Evolutionary conservation across 805 yeast species (phyloP).

Genomic region (Candida michaelii): DNA sequence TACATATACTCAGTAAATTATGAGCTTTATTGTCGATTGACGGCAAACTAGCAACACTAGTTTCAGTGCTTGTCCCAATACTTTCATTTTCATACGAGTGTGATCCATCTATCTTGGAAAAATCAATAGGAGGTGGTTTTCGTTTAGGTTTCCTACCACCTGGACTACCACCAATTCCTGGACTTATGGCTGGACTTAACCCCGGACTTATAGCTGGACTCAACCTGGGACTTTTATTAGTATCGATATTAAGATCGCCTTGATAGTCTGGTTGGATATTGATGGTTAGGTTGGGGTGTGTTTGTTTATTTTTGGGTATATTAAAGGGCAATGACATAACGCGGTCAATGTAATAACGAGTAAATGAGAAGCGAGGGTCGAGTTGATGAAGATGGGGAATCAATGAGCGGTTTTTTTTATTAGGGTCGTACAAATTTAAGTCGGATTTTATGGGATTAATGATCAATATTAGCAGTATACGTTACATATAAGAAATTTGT

Average conservation of each 20-base stretch:
- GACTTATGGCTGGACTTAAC: constrained; percentile 6
- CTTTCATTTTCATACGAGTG: constrained; percentile 12
- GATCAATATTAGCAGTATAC: no score
- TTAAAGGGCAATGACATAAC: constrained; percentile 16
- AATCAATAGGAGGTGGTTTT: constrained; percentile 46
- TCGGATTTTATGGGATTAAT: no score
- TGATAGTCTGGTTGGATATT: constrained; percentile 1
- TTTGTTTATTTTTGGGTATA: constrained; percentile 30
- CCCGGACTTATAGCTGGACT: constrained; percentile 4
- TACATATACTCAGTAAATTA: not conserved
- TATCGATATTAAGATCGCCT: not conserved
- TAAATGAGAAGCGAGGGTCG: no score
- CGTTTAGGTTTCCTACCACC: constrained; percentile 20
- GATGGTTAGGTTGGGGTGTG: constrained; percentile 16
- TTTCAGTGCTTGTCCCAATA: not conserved
- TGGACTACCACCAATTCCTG: constrained; percentile 3
- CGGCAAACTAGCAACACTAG: not conserved
- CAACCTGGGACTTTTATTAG: constrained; percentile 1
- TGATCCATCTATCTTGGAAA: constrained; percentile 32
- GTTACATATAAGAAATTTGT: no score
- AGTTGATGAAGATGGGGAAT: no score
- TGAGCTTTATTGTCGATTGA: not conserved
- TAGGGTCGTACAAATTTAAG: no score
- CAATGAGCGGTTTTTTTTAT: no score
- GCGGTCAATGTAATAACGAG: no score